A percentile compares a stretch with the other conserved stretches of the same genome.
phyloP scores from a whole-genome alignment of 1,139 yeast species.

The Magnusiomyces ingens region DNA sequence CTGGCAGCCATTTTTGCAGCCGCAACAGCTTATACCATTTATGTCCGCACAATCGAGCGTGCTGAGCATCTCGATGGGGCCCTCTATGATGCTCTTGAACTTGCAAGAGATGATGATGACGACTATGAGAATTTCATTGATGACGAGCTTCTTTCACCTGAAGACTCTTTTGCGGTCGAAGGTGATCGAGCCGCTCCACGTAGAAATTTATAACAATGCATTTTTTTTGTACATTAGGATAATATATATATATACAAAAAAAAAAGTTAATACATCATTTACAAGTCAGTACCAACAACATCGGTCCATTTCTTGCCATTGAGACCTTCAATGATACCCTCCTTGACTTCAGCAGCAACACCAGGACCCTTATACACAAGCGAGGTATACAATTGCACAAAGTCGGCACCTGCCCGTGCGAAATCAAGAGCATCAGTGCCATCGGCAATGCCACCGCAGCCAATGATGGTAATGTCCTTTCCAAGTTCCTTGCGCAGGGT shows the following conservation, averaged over 20 bases:
- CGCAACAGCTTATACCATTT: constrained; percentile 63
- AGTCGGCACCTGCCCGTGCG: constrained; percentile 89
- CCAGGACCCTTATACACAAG: constrained; percentile 95
- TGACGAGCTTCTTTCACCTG: neutral
- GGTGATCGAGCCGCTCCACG: no score
- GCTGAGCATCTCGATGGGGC: constrained; percentile 27
- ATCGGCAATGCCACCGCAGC: constrained; percentile 86
- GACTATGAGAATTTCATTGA: constrained; percentile 6
- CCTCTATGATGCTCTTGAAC: constrained; percentile 8
- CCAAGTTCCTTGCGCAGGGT: constrained; percentile 69
- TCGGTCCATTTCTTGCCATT: constrained; percentile 78
- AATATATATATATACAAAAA: neutral
- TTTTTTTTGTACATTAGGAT: neutral
- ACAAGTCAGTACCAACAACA: constrained; percentile 16
- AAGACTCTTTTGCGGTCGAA: no score
- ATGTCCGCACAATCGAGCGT: constrained; percentile 44
- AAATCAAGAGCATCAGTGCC: constrained; percentile 88
- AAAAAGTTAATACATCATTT: neutral
- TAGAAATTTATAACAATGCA: neutral
- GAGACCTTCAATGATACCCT: constrained; percentile 63
- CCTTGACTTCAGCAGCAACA: constrained; percentile 66
- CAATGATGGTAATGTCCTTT: constrained; percentile 67
- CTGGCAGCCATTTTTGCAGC: constrained; percentile 53
- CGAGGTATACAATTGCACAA: constrained; percentile 78
- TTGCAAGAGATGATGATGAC: constrained; percentile 7